Conservation (phyloP, 495 filamentous ascomycete genomes). For the Glarea lozoyensis region DNA sequence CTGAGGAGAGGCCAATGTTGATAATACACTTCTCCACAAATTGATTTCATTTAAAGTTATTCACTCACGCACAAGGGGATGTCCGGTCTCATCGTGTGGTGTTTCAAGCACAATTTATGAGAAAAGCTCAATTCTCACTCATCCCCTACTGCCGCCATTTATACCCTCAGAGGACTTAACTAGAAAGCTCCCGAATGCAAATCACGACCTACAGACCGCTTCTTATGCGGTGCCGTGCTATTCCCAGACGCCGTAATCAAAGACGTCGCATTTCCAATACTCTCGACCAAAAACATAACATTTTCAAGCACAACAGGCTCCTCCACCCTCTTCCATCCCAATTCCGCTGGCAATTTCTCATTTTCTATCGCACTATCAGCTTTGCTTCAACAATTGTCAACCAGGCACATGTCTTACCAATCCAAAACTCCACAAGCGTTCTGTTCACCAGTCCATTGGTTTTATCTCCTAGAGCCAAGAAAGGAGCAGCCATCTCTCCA, state of each 20-base stretch:
- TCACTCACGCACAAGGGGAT: too few relatives aligned
- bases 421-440: conserved; percentile 31
- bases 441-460: conserved; percentile 25
- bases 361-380: neutral
- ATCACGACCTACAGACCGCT: too few relatives aligned
- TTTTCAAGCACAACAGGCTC: neutral
- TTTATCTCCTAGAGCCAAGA: conserved; percentile 36
- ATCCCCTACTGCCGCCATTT: too few relatives aligned
- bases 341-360: neutral
- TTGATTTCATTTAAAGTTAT: too few relatives aligned
- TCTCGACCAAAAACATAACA: neutral
- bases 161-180: too few relatives aligned
- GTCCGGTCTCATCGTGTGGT: too few relatives aligned
- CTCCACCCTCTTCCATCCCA: conserved; percentile 1
- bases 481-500: conserved; percentile 33
- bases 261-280: neutral
- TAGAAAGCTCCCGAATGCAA: too few relatives aligned
- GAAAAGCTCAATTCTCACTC: too few relatives aligned
- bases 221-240: too few relatives aligned
- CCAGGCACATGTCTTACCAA: conserved; percentile 21
- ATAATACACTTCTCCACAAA: too few relatives aligned
- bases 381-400: neutral
- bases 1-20: too few relatives aligned
- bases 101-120: too few relatives aligned
- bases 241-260: conserved; percentile 2